Conservation (phyloP, 2,329 filamentous ascomycete genomes). For the Pleoardoris graminearum region DNA sequence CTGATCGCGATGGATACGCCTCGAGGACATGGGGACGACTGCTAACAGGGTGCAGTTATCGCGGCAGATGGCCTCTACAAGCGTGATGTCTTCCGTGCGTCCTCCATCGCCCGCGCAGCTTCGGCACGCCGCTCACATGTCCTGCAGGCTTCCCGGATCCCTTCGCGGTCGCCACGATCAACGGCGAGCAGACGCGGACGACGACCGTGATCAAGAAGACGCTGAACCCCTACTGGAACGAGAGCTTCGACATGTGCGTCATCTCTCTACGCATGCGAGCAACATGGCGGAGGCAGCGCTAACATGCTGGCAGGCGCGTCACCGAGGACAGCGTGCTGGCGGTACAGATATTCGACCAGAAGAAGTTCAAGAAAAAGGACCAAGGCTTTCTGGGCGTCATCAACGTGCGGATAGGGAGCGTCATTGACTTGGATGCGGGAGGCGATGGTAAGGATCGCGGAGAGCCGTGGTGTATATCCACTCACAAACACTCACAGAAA, state of each 20-base stretch:
- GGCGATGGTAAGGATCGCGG: slow-evolving; percentile 73
- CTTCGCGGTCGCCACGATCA: slow-evolving; percentile 95
- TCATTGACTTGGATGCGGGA: slow-evolving; percentile 85
- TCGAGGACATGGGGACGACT: not conserved
- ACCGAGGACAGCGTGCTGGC: slow-evolving; percentile 96
- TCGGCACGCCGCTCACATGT: slow-evolving; percentile 34
- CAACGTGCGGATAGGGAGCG: slow-evolving; percentile 92
- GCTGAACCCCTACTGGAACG: slow-evolving; percentile 99
- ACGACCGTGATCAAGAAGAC: slow-evolving; percentile 97
- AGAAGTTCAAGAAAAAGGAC: slow-evolving; percentile 99
- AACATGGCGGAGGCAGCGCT: slow-evolving; percentile 20
- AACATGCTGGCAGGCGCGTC: slow-evolving; percentile 66
- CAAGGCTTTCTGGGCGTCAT: slow-evolving; percentile 98
- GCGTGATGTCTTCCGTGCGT: slow-evolving; percentile 97
- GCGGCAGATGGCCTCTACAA: slow-evolving; percentile 98
- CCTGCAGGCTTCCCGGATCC: slow-evolving; percentile 88
- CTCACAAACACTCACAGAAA: slow-evolving; percentile 62
- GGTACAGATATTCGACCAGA: slow-evolving; percentile 98
- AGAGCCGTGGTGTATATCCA: slow-evolving; percentile 10
- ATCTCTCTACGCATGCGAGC: not conserved
- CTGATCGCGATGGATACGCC: slow-evolving; percentile 8
- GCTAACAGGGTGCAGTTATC: slow-evolving; percentile 70
- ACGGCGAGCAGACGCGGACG: slow-evolving; percentile 98
- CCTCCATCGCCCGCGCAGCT: slow-evolving; percentile 5
- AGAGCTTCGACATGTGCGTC: slow-evolving; percentile 94